These are phyloP conservation scores for Xylariaceae sp. DNA, from an alignment of 2,329 filamentous ascomycete genomes.

Conservation along the genomic window DNA sequence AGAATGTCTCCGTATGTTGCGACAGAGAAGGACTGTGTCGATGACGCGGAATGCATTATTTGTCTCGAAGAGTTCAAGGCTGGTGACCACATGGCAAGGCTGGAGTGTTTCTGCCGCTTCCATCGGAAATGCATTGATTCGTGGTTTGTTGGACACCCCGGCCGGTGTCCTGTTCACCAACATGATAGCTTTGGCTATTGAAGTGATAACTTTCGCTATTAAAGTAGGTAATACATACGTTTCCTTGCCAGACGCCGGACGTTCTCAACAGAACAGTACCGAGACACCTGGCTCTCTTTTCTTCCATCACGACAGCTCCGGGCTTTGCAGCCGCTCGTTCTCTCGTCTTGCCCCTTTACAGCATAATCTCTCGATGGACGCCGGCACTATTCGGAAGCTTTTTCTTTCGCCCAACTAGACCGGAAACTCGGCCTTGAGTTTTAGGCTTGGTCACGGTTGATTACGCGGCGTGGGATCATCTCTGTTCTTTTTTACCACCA, in stretches of 20 bases:
- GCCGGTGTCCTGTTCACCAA: constrained; percentile 60
- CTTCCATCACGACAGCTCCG: neutral
- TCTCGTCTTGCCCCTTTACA: neutral
- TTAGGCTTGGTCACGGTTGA: neutral
- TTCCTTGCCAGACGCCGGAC: constrained; percentile 5
- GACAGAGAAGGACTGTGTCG: constrained; percentile 64
- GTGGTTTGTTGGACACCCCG: constrained; percentile 59
- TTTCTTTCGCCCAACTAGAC: neutral
- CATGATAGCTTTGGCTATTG: constrained; percentile 55
- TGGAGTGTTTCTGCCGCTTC: constrained; percentile 63
- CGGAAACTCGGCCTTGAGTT: neutral
- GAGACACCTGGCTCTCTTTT: neutral
- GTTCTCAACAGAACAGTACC: neutral
- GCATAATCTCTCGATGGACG: neutral
- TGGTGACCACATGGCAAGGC: constrained; percentile 56
- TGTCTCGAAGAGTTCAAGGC: constrained; percentile 62
- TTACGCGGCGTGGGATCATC: neutral
- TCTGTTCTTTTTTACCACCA: neutral
- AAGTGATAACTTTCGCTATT: neutral
- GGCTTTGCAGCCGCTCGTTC: neutral
- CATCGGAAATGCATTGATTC: constrained; percentile 55
- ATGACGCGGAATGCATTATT: constrained; percentile 62
- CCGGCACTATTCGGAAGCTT: neutral
- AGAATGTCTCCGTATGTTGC: constrained; percentile 60
- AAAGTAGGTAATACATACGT: neutral